Evolutionary conservation across 805 yeast species (phyloP).

Genomic region (Saccharomycopsis microspora): DNA sequence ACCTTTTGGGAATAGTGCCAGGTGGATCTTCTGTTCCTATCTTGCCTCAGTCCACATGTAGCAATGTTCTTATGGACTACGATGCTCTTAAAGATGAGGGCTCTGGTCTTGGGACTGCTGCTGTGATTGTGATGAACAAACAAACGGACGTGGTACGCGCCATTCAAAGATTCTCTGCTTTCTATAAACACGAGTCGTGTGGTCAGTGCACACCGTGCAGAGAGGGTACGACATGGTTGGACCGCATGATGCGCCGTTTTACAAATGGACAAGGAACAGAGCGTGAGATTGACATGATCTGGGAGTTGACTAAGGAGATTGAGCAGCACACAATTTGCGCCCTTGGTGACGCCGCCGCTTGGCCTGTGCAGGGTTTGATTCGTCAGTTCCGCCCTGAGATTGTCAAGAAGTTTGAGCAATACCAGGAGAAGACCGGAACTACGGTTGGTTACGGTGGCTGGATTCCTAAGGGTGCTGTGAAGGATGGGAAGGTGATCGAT

Average conservation of each 20-base stretch:
- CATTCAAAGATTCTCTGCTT: conserved; percentile 73
- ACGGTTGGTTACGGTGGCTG: conserved; percentile 65
- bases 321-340: conserved; percentile 93
- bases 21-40: conserved; percentile 88
- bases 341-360: conserved; percentile 85
- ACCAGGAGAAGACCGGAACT: conserved; percentile 35
- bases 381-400: conserved; percentile 76
- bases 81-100: conserved; percentile 80
- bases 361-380: conserved; percentile 88
- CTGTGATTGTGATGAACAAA: conserved; percentile 85
- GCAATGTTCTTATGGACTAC: conserved; percentile 70
- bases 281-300: conserved; percentile 75
- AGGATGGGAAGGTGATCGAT: conserved; percentile 15
- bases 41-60: conserved; percentile 57
- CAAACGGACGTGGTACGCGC: conserved; percentile 77
- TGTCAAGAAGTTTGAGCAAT: conserved; percentile 63
- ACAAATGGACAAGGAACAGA: conserved; percentile 68
- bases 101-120: conserved; percentile 86
- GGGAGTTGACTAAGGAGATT: conserved; percentile 74
- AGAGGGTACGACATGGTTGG: conserved; percentile 84
- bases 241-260: conserved; percentile 77
- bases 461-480: conserved; percentile 26
- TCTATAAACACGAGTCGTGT: conserved; percentile 87
- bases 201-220: conserved; percentile 95
- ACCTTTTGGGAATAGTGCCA: conserved; percentile 76